Base-by-base conservation (phyloP, 2,329 filamentous ascomycete genomes). In the Exophiala lecanii-corni region DNA sequence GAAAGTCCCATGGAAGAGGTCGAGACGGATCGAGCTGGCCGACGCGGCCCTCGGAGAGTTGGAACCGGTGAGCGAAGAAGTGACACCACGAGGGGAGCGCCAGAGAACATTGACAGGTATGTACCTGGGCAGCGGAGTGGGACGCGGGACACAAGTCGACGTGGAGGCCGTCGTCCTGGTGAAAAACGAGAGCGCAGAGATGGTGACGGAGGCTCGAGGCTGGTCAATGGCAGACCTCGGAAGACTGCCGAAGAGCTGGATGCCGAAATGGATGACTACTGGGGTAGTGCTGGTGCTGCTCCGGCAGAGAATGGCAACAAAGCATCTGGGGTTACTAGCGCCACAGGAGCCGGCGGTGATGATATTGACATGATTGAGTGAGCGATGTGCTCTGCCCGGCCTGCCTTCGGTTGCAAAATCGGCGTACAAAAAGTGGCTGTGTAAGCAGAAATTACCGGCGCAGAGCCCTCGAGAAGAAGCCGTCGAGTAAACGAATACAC, bases 221-320 rank as follows among this genome's bases (percentile, higher is more conserved):
- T 70, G 35, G 72, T 69, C 13, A 74, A 78, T 40, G 75, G 76
- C 28, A 76, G 86, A 36, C 74, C 81, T 2, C 84, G 80, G 66
- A 95, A 94, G 76, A 95, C 89, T 0, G 84, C 89, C 55, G 86
- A 94, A 57, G 87, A 96, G 62, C 73, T 96, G 30, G 89, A 96
- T 62, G 87, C 86, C n/a, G 89, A 96, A 67, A 96, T 96, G 89
- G 88, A 83, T 20, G 87, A 95, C 60, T 96, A 96, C 65, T 96
- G 88, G 72, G 81, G 76, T 20, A 70, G 68, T 18, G 63, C 64
- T 26, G 63, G 57, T 36, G 60, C 66, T 36, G 65, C 59, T 39
- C 63, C 59, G n/a, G 67, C 64, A 35, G 49, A 55, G n/a, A 39
- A 36, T 33, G 43, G 39, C 15, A 41, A 30, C 28, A 46, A 54